Conservation (phyloP, 306 rosid genomes). For the Oemleria cerasiformis region DNA sequence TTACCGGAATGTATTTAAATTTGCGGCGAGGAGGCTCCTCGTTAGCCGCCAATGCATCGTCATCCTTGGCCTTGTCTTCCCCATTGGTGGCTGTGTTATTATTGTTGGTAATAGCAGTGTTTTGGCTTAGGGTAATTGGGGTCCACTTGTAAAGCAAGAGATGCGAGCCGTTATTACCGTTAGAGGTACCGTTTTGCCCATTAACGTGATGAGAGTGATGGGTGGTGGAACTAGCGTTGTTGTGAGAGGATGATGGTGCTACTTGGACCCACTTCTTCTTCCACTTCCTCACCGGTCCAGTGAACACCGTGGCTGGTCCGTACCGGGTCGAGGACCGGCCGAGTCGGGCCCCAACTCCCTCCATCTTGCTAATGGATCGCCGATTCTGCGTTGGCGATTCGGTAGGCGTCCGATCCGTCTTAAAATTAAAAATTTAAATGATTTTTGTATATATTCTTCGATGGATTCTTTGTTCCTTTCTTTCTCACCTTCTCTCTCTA, state of each 20-base stretch:
- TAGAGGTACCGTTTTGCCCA: slow-evolving; percentile 27
- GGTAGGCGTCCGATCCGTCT: slow-evolving; percentile 41
- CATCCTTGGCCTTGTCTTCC: slow-evolving; percentile 14
- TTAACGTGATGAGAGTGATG: slow-evolving; percentile 32
- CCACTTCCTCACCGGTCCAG: slow-evolving; percentile 96
- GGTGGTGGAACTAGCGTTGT: not conserved
- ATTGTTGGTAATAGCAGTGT: slow-evolving; percentile 25
- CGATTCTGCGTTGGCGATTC: slow-evolving; percentile 26
- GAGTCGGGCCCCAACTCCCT: slow-evolving; percentile 95
- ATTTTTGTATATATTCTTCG: not conserved
- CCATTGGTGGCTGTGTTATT: slow-evolving; percentile 18
- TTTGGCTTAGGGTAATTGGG: slow-evolving; percentile 74
- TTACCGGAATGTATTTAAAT: slow-evolving; percentile 93
- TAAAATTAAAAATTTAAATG: not conserved
- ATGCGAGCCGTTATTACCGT: slow-evolving; percentile 81
- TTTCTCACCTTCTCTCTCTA: slow-evolving; percentile 21
- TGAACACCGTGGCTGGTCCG: slow-evolving; percentile 96
- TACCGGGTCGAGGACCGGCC: slow-evolving; percentile 95
- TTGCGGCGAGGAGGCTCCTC: slow-evolving; percentile 86
- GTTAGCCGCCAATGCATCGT: slow-evolving; percentile 10
- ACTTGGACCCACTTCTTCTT: slow-evolving; percentile 98
- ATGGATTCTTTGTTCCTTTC: slow-evolving; percentile 10
- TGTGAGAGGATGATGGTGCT: slow-evolving; percentile 48
- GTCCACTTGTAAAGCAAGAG: slow-evolving; percentile 91
- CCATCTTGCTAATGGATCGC: slow-evolving; percentile 54